These are phyloP conservation scores for Tetrapisispora taiwanensis DNA, from an alignment of 805 yeast species.

Conservation along the genomic window DNA sequence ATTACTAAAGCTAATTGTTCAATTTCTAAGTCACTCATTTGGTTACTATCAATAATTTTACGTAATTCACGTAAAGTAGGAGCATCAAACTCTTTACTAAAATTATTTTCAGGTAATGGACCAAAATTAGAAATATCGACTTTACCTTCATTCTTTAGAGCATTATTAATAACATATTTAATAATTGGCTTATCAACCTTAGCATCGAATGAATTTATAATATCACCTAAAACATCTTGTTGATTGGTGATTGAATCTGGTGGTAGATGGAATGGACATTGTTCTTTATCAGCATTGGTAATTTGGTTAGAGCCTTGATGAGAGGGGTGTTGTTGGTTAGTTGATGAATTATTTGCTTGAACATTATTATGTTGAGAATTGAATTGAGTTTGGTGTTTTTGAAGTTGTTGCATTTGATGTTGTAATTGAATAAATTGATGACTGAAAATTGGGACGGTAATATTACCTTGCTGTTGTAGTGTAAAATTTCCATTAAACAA, in stretches of 20 bases:
- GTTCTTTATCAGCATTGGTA: conserved; percentile 21
- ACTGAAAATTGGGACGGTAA: conserved; percentile 24
- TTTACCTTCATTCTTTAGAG: conserved; percentile 38
- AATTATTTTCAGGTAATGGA: conserved; percentile 64
- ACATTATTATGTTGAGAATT: background rate
- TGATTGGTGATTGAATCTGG: conserved; percentile 21
- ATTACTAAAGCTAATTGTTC: conserved; percentile 77
- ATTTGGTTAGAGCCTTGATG: conserved; percentile 2
- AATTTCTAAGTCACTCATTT: conserved; percentile 47
- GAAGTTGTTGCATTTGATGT: conserved; percentile 4
- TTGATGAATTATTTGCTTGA: background rate
- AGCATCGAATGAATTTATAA: conserved; percentile 19
- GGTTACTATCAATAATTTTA: conserved; percentile 53
- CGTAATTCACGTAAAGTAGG: conserved; percentile 81
- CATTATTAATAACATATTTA: conserved; percentile 36
- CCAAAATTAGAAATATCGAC: conserved; percentile 46
- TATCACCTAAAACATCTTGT: conserved; percentile 10
- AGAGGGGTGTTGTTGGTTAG: background rate
- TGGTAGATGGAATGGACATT: conserved; percentile 29
- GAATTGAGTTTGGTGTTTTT: conserved; percentile 6
- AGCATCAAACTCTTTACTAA: conserved; percentile 71
- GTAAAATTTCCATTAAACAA: conserved; percentile 26
- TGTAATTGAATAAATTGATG: background rate
- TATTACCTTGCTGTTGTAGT: conserved; percentile 26
- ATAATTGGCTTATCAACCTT: conserved; percentile 24